Percentiles rank a stretch among this genome's conserved stretches.
Evolutionary conservation across 352 stramenopile genomes (phyloP).

Genomic region (Phytophthora megakarya): DNA sequence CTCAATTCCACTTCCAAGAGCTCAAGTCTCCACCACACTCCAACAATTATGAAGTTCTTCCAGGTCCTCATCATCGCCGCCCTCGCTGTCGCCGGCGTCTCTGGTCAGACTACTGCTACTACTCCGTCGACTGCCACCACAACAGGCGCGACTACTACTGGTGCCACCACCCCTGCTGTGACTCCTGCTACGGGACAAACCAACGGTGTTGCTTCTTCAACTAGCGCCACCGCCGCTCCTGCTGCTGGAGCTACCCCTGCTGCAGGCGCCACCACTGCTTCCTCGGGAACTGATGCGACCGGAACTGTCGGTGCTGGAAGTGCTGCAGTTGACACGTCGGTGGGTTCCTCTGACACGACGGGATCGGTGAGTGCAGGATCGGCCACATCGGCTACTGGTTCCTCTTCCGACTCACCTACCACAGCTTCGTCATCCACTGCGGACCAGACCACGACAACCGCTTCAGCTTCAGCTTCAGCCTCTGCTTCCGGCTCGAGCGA

Average conservation of each 20-base stretch:
- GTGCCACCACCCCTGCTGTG: slow-evolving; percentile 3
- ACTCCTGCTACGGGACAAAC: slow-evolving; percentile 8
- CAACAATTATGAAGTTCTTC: slow-evolving; percentile 37
- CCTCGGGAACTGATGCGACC: slow-evolving; percentile 3
- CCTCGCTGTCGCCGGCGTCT: slow-evolving; percentile 27
- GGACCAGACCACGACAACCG: slow-evolving; percentile 1
- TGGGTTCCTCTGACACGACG: slow-evolving; percentile 11
- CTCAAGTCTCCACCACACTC: slow-evolving; percentile 7
- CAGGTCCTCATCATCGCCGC: slow-evolving; percentile 34
- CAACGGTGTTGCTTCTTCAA: not conserved
- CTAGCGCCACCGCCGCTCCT: not conserved
- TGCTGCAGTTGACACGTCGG: slow-evolving; percentile 2
- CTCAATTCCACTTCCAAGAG: slow-evolving; percentile 19
- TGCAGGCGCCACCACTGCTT: not conserved
- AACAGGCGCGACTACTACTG: not conserved
- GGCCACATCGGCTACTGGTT: slow-evolving; percentile 14
- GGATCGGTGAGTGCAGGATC: not conserved
- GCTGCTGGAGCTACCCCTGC: not conserved
- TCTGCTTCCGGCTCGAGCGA: slow-evolving; percentile 27
- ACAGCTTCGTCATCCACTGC: slow-evolving; percentile 15
- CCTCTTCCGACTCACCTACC: slow-evolving; percentile 4
- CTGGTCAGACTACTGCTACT: slow-evolving; percentile 15
- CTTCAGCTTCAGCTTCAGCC: slow-evolving; percentile 7
- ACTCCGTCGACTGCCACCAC: not conserved
- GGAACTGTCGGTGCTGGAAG: slow-evolving; percentile 9